Conservation (phyloP, 2,329 filamentous ascomycete genomes). For the Aspergillus ustus region DNA sequence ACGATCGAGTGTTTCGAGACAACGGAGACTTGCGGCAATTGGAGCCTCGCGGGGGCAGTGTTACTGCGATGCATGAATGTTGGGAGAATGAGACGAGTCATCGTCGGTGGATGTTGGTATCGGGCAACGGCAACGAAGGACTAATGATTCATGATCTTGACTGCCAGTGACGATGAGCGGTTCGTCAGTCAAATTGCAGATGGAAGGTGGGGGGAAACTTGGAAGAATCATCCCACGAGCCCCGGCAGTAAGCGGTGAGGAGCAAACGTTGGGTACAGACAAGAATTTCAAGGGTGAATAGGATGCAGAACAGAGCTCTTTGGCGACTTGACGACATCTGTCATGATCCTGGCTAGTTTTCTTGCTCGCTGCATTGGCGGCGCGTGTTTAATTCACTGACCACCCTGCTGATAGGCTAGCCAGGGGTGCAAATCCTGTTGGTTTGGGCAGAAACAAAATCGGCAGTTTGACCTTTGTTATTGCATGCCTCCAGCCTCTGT, state of each 20-base stretch:
- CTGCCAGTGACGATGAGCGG: not conserved
- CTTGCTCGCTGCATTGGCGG: slow-evolving; percentile 20
- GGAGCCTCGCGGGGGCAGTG: slow-evolving; percentile 5
- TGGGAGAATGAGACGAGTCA: slow-evolving; percentile 11
- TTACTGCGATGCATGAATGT: slow-evolving; percentile 8
- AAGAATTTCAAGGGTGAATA: slow-evolving; percentile 21
- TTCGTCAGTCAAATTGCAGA: not conserved
- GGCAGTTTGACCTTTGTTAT: slow-evolving; percentile 13
- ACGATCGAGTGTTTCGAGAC: slow-evolving; percentile 15
- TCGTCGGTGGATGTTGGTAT: slow-evolving; percentile 11
- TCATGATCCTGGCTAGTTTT: slow-evolving; percentile 20
- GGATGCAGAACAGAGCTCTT: slow-evolving; percentile 15
- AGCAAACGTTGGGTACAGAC: slow-evolving; percentile 21
- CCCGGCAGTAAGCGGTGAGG: slow-evolving; percentile 23
- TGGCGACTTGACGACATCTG: slow-evolving; percentile 20
- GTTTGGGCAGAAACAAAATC: slow-evolving; percentile 32
- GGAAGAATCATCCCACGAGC: not conserved
- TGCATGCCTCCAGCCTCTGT: slow-evolving; percentile 17
- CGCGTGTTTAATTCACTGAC: slow-evolving; percentile 22
- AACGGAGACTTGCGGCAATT: slow-evolving; percentile 4
- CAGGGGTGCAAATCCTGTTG: slow-evolving; percentile 14
- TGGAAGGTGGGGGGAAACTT: not conserved
- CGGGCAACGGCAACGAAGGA: slow-evolving; percentile 6
- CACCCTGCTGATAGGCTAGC: slow-evolving; percentile 18
- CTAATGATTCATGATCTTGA: not conserved